Base-by-base conservation (phyloP, 2,329 filamentous ascomycete species). In the Ceratocystis papillata region DNA sequence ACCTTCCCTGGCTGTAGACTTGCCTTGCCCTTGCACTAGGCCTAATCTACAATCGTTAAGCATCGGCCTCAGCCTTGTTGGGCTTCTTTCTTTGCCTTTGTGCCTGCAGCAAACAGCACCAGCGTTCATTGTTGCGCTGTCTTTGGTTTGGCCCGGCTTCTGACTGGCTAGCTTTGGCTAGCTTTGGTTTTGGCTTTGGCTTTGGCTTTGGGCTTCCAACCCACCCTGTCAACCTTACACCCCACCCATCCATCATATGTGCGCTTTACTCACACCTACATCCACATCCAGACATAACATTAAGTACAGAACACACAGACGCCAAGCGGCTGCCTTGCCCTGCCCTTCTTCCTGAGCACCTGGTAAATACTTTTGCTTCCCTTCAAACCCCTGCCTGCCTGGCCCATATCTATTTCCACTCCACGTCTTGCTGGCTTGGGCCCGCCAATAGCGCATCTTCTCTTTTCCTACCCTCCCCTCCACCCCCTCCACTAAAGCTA, bases 51-150 rank as follows among this genome's bases (percentile, higher is more conserved):
- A 20, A 53, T 20, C 20, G 7, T 53, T 4, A 28, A 10, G n/a
- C n/a, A n/a, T 33, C 28, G 22, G 55, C 55, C 17, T 59, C 55
- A 59, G 55, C 55, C 55, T 59, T 59, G 55, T 37, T 37, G 28
- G 17, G 25, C 6, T n/a, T 25, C 8, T 22, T 20, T 8, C 17
- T 22, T 22, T 12, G 15, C 15, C 17, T 25, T 15, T 53, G 55
- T 37, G 25, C 55, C 55, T 59, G 55, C 55, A 59, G 55, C 55
- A n/a, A 17, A 55, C 25, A 55, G 55, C 55, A 20, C 12, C n/a
- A 3, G 50, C 30, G 7, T 37, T 7, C 28, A 15, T 28, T 30
- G 53, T 22, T 30, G 3, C 30, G 28, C 28, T 15, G 3, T 10
- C 48, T 53, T 53, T 41, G 37, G 12, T 3, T 41, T 41, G 37